Percentiles rank a stretch among this genome's conserved stretches.
Evolutionary conservation across 1,284 basidiomycete species (phyloP).

Genomic region (Cutaneotrichosporon cavernicola): DNA sequence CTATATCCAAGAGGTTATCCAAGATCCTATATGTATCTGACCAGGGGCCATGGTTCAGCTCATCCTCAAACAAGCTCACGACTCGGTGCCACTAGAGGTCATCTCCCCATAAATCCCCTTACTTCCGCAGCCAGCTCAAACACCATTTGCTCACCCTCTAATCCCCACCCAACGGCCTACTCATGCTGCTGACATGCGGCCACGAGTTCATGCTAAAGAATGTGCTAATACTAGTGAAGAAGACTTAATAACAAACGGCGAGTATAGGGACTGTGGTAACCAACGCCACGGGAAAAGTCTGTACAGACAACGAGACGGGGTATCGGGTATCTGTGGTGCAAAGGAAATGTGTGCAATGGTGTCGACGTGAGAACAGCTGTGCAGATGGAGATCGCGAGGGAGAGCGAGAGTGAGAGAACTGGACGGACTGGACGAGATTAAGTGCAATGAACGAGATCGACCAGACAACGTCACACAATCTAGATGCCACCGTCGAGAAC

Average conservation of each 20-base stretch:
- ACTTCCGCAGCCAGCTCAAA: too few species aligned
- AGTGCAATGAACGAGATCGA: neutral
- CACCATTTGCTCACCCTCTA: too few species aligned
- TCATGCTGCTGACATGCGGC: neutral
- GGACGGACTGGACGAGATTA: neutral
- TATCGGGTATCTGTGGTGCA: conserved; percentile 22
- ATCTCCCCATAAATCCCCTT: too few species aligned
- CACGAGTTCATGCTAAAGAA: conserved; percentile 16
- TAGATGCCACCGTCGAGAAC: conserved; percentile 66
- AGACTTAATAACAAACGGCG: conserved; percentile 13
- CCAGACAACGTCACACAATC: conserved; percentile 1
- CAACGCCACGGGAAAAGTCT: conserved; percentile 7
- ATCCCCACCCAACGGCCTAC: neutral
- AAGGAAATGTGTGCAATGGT: conserved; percentile 19
- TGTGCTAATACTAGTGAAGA: conserved; percentile 14
- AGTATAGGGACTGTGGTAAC: conserved; percentile 2
- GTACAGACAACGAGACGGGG: conserved; percentile 7
- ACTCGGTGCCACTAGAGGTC: too few species aligned
- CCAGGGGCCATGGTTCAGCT: too few species aligned
- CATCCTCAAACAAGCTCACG: too few species aligned
- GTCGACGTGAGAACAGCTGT: conserved; percentile 6
- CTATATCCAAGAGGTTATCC: too few species aligned
- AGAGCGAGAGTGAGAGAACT: neutral
- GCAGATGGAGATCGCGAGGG: neutral
- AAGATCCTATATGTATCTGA: too few species aligned